These are phyloP conservation scores for Rhizopus microsporus DNA, from an alignment of 371 early-diverging fungal genomes.

Conservation along the genomic window DNA sequence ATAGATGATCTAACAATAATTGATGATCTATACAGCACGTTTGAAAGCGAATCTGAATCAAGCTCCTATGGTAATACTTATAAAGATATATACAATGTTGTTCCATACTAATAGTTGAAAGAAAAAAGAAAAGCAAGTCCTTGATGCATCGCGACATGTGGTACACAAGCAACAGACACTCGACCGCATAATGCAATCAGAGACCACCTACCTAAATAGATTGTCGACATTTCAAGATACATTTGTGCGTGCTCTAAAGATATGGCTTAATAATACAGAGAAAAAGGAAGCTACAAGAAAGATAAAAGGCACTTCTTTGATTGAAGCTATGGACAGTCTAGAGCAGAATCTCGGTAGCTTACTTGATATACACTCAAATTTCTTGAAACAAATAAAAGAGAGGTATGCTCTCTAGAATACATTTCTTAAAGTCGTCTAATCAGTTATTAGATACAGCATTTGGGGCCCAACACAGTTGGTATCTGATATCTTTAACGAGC, in stretches of 20 bases:
- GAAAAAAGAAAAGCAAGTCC: constrained; percentile 11
- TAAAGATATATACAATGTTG: not conserved
- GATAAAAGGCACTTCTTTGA: not conserved
- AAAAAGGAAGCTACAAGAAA: constrained; percentile 8
- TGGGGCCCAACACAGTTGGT: constrained; percentile 43
- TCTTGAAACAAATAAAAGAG: constrained; percentile 15
- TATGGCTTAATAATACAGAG: constrained; percentile 17
- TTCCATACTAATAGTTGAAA: not conserved
- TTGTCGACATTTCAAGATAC: constrained; percentile 21
- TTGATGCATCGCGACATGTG: constrained; percentile 16
- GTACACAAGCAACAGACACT: constrained; percentile 12
- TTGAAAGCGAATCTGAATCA: constrained; percentile 4
- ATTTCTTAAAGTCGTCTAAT: not conserved
- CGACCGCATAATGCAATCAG: constrained; percentile 16
- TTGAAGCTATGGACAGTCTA: constrained; percentile 7
- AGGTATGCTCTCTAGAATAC: constrained; percentile 14
- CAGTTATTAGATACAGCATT: constrained; percentile 16
- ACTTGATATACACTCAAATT: constrained; percentile 4
- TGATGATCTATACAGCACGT: constrained; percentile 9
- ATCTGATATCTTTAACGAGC: constrained; percentile 28
- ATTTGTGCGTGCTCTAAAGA: constrained; percentile 8
- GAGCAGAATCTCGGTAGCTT: constrained; percentile 6
- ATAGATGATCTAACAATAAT: constrained; percentile 22
- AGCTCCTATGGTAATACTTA: constrained; percentile 7
- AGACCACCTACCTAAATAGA: constrained; percentile 14